phyloP scores from a whole-genome alignment of 352 stramenopile genomes.

The Globisporangium ultimum region DNA sequence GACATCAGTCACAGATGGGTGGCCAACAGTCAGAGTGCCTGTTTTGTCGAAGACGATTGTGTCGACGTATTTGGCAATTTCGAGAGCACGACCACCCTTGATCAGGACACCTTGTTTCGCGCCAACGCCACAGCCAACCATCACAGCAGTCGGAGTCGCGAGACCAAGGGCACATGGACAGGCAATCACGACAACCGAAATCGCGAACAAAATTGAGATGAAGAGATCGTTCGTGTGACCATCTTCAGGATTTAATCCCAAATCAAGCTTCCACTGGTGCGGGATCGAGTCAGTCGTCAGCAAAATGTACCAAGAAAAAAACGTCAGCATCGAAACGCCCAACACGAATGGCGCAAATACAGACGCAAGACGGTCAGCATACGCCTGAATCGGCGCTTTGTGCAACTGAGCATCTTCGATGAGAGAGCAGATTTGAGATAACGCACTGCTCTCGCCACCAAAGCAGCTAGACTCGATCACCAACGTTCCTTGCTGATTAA shows the following conservation, averaged over 20 bases:
- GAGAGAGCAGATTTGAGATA: conserved; percentile 79
- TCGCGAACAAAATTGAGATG: conserved; percentile 78
- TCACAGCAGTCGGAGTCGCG: conserved; percentile 82
- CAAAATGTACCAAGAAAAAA: conserved; percentile 55
- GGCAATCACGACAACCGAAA: conserved; percentile 88
- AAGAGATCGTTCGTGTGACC: conserved; percentile 67
- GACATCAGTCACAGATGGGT: conserved; percentile 78
- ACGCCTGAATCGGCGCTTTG: conserved; percentile 87
- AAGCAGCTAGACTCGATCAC: conserved; percentile 85
- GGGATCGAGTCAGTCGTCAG: conserved; percentile 48
- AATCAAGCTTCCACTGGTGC: conserved; percentile 41
- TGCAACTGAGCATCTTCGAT: conserved; percentile 87
- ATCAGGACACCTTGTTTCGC: conserved; percentile 88
- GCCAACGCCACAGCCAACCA: conserved; percentile 86
- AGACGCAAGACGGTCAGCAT: conserved; percentile 65
- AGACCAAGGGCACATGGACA: conserved; percentile 84
- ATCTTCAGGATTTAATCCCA: conserved; percentile 43
- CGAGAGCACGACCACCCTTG: conserved; percentile 78
- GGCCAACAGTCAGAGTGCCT: conserved; percentile 86
- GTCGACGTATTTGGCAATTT: conserved; percentile 81
- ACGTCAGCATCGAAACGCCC: conserved; percentile 49
- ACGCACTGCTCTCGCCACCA: conserved; percentile 57
- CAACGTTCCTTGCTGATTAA: conserved; percentile 79
- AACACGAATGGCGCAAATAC: conserved; percentile 73
- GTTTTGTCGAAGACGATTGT: conserved; percentile 94